Base-by-base conservation (phyloP, 108 stramenopile species). In the Mediolabrus comicus region DNA sequence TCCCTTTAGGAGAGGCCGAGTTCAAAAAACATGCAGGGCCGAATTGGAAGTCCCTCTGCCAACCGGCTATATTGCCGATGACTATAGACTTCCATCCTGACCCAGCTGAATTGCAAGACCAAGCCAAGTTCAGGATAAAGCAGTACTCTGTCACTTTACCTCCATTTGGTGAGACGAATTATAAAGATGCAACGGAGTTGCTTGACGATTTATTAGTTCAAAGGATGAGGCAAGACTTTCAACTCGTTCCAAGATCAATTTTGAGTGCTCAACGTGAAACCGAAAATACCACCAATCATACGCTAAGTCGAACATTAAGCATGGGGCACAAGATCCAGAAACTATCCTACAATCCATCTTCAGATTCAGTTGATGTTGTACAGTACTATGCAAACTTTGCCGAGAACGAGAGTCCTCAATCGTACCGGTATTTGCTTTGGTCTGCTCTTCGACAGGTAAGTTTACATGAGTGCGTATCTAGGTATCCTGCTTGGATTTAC, bases 51-150 rank as follows among this genome's bases (percentile, higher is more conserved):
- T 88, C 86, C 39, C 81, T 99, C n/a, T 89, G 92, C 34, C 91
- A 95, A 52, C 98, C 98, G 2, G 98, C 97, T 10, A 95, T 98
- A 62, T 67, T 99, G 26, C 98, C 98, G 13, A 77, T 97, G 56
- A 97, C 96, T 6, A 97, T 97, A 36, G 98, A 98, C 67, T 89
- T 94, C 71, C 95, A 94, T 53, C 87, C 97, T n/a, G 82, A 97
- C n/a, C 86, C 82, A 49, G 82, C 86, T 77, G 94, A 95, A 43
- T 65, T 96, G 17, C 54, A 63, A 51, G 80, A 88, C 53, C 81
- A 88, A 64, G 79, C 67, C 13, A 83, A 83, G 22, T 96, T 84
- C 43, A 66, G 84, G 41, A 78, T 91, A 58, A 91, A 86, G 35
- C 86, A 84, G 28, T 93, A 94, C 54, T 78, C 81, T 34, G 82